Conservation (phyloP, 2,329 filamentous ascomycete species). For the Phoma sp. region DNA sequence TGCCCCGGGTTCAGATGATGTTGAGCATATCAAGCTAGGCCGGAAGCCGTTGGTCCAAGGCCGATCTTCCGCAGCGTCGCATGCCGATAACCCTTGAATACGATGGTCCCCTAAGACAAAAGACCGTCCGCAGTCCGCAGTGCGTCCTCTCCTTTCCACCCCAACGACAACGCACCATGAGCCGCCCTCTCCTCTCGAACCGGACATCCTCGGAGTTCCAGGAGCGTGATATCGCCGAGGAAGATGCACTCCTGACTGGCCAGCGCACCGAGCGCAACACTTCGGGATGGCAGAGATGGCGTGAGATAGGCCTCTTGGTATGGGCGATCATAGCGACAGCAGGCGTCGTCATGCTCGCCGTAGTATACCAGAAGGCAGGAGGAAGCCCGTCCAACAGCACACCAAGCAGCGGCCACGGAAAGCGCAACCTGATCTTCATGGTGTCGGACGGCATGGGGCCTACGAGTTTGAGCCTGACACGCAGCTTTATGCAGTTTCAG, state of each 20-base stretch:
- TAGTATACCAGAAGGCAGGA: conserved; percentile 71
- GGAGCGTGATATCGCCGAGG: conserved; percentile 64
- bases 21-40: conserved; percentile 14
- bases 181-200: conserved; percentile 60
- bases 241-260: conserved; percentile 68
- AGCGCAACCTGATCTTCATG: conserved; percentile 98
- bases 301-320: conserved; percentile 76
- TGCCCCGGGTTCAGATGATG: conserved; percentile 21
- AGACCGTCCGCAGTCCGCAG: conserved; percentile 1
- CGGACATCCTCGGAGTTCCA: conserved; percentile 62
- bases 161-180: conserved; percentile 2
- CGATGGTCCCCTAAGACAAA: conserved; percentile 9
- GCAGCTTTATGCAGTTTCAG: conserved; percentile 82
- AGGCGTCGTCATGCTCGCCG: conserved; percentile 77
- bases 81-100: conserved; percentile 9
- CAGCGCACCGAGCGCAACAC: conserved; percentile 47
- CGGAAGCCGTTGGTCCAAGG: conserved; percentile 11
- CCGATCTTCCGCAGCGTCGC: conserved; percentile 20
- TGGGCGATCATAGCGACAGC: conserved; percentile 86
- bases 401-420: conserved; percentile 58
- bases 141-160: conserved; percentile 20
- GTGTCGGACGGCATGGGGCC: conserved; percentile 99
- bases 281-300: conserved; percentile 63
- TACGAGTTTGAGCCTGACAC: conserved; percentile 83
- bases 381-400: conserved; percentile 43